phyloP scores from a whole-genome alignment of 352 stramenopile species.

The Albugo candida region DNA sequence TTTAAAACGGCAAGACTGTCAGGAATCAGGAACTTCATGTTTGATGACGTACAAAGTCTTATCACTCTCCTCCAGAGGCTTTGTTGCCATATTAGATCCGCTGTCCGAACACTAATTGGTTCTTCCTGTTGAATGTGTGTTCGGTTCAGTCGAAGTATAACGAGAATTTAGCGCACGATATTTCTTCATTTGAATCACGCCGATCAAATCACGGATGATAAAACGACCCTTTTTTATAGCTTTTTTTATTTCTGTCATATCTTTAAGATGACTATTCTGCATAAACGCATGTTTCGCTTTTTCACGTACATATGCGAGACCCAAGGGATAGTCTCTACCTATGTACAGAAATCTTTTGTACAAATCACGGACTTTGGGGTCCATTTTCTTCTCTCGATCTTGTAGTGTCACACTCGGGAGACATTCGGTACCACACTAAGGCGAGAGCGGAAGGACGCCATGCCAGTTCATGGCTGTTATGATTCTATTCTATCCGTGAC shows the following conservation, averaged over 20 bases:
- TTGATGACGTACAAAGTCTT: too few relatives aligned
- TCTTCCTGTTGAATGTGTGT: too few relatives aligned
- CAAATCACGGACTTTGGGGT: slow-evolving; percentile 86
- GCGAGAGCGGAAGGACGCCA: too few relatives aligned
- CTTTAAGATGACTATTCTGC: slow-evolving; percentile 54
- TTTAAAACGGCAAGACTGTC: too few relatives aligned
- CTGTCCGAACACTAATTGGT: too few relatives aligned
- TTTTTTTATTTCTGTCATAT: slow-evolving; percentile 72
- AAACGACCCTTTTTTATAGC: slow-evolving; percentile 85
- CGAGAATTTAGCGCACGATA: slow-evolving; percentile 87
- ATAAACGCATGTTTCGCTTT: slow-evolving; percentile 85
- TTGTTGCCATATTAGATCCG: too few relatives aligned
- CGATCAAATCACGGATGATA: slow-evolving; percentile 90
- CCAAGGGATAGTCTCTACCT: slow-evolving; percentile 88
- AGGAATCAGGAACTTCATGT: too few relatives aligned
- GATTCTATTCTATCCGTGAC: too few relatives aligned
- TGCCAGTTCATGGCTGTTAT: too few relatives aligned
- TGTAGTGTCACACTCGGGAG: too few relatives aligned
- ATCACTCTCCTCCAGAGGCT: too few relatives aligned
- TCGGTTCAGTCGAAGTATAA: slow-evolving; percentile 75
- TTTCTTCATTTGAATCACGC: slow-evolving; percentile 95
- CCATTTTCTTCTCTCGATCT: slow-evolving; percentile 37
- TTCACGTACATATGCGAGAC: slow-evolving; percentile 77
- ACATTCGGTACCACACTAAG: too few relatives aligned
- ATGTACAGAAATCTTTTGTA: slow-evolving; percentile 90